A percentile compares a stretch with the other conserved stretches of the same genome.
Conservation (phyloP, 441 rosid genomes). For the Populus hybrid region DNA sequence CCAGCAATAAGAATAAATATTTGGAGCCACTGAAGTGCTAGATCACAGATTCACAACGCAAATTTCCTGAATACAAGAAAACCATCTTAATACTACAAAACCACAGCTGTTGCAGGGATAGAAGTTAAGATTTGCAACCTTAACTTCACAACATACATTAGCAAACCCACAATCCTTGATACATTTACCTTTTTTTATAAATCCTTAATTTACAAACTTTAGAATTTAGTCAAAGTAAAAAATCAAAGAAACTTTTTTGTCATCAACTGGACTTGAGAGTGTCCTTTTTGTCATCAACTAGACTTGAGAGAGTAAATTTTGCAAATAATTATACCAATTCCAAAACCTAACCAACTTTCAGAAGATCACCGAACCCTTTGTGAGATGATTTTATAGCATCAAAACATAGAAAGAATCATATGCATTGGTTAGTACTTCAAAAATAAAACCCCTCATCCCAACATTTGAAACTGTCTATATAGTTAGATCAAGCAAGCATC, state of each 20-base stretch:
- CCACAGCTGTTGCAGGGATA: neutral
- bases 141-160: neutral
- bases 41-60: neutral
- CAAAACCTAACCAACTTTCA: neutral
- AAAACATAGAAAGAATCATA: neutral
- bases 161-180: conserved; percentile 1
- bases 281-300: neutral
- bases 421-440: neutral
- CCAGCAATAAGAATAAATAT: neutral
- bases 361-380: neutral
- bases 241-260: neutral
- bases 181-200: neutral
- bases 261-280: neutral
- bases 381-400: neutral
- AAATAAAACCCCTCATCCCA: neutral
- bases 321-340: neutral
- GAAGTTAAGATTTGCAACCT: neutral
- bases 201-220: neutral
- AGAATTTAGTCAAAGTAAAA: neutral
- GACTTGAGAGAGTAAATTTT: neutral
- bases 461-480: neutral
- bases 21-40: neutral
- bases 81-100: neutral
- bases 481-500: neutral
- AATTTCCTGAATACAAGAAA: neutral